Evolutionary conservation across 768 basidiomycete genomes (phyloP), one percentile per base, ranked within the genome.

Genomic region (Agaricus blazei): DNA sequence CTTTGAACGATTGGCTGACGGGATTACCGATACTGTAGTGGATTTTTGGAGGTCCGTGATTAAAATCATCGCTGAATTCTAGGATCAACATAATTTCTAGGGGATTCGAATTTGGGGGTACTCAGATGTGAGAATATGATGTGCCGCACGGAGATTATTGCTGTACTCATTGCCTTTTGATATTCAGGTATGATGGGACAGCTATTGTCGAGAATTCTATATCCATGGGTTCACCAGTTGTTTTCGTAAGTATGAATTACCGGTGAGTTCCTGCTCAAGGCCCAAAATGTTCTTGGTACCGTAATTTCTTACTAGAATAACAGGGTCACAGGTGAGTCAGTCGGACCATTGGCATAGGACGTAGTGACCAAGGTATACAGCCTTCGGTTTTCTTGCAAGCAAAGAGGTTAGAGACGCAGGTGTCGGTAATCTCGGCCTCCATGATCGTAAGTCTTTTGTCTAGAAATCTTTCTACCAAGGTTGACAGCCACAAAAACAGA

Each of bases 381-480:
- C 75, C 4, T 76, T 81, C 49, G 81, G 82, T 3, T 84, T 83
- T 64, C 57, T 83, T 38, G 73, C 75, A 0, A 69, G 80, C 42
- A 70, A 75, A 58, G 80, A 84, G 68, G 74, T 82, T 1, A 76
- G 74, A 47, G 71, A 67, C 3, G 81, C 76, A 3, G 77, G 76
- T 1, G 70, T 80, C 7, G 81, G 79, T 1, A 88, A 88, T 62
- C 70, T 86, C 23, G 87, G 87, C n/a, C 68, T 89, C 24, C 79
- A 78, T 54, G 85, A 88, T 68, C 82, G 82, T 82, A 60, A 65
- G 80, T 70, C 9, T 9, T 12, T 31, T 45, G 12, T 43, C 42
- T 28, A 5, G 19, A 2, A 26, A 6, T 26, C 7, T 2, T 19
- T 44, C 28, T 2, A 24, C 47, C 28, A 28, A 12, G 11, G 46